A percentile compares a stretch with the other conserved stretches of the same genome.
Evolutionary conservation across 345 rosid genomes (phyloP).

Genomic region (Salix udensis): DNA sequence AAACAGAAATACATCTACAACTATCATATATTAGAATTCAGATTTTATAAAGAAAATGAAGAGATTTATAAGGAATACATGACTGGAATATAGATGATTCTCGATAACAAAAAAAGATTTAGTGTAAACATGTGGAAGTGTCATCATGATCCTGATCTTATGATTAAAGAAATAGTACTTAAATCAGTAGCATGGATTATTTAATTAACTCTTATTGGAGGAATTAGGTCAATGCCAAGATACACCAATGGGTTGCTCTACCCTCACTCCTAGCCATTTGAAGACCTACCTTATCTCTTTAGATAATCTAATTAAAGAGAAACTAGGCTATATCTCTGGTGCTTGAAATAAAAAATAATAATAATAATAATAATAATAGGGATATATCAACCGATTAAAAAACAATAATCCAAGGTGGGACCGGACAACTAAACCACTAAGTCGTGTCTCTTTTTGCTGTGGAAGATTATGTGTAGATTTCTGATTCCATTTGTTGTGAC

Average conservation of each 20-base stretch:
- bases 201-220: background rate
- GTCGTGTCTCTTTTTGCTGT: background rate
- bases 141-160: no score
- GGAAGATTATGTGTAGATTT: background rate
- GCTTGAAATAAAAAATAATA: background rate
- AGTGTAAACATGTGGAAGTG: no score
- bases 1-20: no score
- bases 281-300: constrained; percentile 26
- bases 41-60: accelerated
- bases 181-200: background rate
- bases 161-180: background rate
- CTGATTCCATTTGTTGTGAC: background rate
- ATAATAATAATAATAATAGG: no score
- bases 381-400: background rate
- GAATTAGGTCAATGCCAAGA: constrained; percentile 23
- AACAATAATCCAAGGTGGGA: background rate
- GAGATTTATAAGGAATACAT: background rate
- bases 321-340: background rate
- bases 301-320: constrained; percentile 5
- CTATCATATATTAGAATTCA: no score
- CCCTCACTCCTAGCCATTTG: constrained; percentile 5
- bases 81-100: background rate
- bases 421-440: constrained; percentile 8
- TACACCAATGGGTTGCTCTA: constrained; percentile 18
- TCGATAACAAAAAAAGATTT: background rate